These are phyloP conservation scores for Fraxinus excelsior DNA, from an alignment of 257 asterid genomes.

Conservation along the genomic window DNA sequence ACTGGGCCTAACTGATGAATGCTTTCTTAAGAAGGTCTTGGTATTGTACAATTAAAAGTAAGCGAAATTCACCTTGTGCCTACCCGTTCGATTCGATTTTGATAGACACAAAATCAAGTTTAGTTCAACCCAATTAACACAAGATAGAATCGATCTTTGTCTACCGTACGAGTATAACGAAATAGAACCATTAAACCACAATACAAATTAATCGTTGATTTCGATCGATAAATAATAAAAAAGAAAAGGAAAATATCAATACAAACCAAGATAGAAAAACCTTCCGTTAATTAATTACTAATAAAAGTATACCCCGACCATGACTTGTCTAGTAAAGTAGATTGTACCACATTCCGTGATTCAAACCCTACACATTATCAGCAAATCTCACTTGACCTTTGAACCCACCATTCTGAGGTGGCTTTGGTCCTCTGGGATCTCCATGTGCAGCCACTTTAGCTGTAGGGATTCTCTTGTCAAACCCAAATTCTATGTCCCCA, in stretches of 20 bases:
- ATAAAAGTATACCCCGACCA: neutral
- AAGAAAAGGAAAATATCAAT: neutral
- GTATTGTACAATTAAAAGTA: neutral
- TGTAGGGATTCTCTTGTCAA: conserved; percentile 42
- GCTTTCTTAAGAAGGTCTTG: no score
- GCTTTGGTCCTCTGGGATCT: neutral
- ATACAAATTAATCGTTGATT: neutral
- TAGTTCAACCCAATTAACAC: neutral
- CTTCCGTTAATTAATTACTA: neutral
- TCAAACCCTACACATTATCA: neutral
- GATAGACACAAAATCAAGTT: neutral
- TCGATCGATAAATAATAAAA: neutral
- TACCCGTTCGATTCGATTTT: neutral
- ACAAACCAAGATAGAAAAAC: neutral
- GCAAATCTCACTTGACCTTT: conserved; percentile 1
- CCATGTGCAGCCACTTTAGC: conserved; percentile 29
- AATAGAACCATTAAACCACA: neutral
- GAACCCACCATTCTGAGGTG: neutral
- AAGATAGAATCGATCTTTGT: no score
- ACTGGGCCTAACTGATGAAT: neutral
- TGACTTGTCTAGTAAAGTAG: neutral
- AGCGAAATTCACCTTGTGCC: neutral
- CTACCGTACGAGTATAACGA: neutral
- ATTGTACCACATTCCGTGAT: neutral
- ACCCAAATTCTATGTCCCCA: conserved; percentile 80